These are phyloP conservation scores for Tieghemostelium lacteum DNA, from an alignment of 78 protist genomes.

Conservation along the genomic window DNA sequence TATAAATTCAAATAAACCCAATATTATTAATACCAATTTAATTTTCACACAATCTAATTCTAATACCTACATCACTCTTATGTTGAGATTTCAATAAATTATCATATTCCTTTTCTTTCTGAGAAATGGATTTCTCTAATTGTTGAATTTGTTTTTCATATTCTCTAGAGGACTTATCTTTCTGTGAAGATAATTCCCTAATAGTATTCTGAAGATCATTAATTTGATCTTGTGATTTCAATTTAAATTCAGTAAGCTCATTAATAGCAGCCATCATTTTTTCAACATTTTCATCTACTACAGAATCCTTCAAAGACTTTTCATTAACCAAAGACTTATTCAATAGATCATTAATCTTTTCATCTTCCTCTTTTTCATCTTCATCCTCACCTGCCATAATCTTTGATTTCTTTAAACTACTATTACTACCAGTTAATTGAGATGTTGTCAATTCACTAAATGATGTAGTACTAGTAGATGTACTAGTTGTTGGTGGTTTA, in stretches of 20 bases:
- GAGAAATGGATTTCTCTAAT: constrained; percentile 39
- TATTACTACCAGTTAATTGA: not conserved
- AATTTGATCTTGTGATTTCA: constrained; percentile 39
- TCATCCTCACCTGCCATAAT: constrained; percentile 69
- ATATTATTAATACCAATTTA: not conserved
- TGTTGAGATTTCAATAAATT: constrained; percentile 37
- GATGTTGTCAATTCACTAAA: not conserved
- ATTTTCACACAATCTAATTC: not conserved
- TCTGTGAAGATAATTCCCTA: not conserved
- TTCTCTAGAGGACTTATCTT: constrained; percentile 44
- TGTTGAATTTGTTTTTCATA: constrained; percentile 67
- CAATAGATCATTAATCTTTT: constrained; percentile 17
- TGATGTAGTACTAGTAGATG: not conserved
- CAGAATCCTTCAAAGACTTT: not conserved
- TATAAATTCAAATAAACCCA: not conserved
- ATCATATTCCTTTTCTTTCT: constrained; percentile 63
- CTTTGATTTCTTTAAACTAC: constrained; percentile 9
- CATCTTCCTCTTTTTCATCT: constrained; percentile 70
- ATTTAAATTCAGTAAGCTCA: constrained; percentile 55
- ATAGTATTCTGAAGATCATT: constrained; percentile 4
- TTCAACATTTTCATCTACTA: constrained; percentile 50
- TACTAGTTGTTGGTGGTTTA: not conserved
- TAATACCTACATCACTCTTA: constrained; percentile 18
- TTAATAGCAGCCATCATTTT: constrained; percentile 61
- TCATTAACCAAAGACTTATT: not conserved